Base-by-base conservation (phyloP, 345 rosid species). In the Citrus maxima region DNA sequence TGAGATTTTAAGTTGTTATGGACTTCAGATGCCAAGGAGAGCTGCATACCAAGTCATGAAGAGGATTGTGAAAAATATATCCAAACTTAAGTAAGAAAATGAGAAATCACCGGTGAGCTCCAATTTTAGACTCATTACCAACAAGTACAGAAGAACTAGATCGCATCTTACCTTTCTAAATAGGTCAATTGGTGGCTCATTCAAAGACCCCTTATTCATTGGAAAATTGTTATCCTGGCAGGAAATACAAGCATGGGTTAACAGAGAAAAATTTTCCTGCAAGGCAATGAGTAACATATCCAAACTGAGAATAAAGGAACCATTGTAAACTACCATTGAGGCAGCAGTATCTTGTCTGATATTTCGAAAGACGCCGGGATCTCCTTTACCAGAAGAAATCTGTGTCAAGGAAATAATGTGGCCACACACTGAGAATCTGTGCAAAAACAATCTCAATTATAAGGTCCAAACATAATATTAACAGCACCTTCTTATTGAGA, bases 1-100 rank as follows among this genome's bases (percentile, higher is more conserved):
- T 21, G 80, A 71, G 78, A 61, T 56, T 80, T 82, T 25, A 74
- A 35, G 16, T 78, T 72, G 27, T 74, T 14, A 12, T 82, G 84
- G 59, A 63, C 69, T 75, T 84, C 81, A 32, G 89, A 76, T 74
- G 81, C 68, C 68, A 85, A 54, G 30, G 89, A 86, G 78, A 88
- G 89, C 93, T 90, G 82, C 42, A 63, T 69, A 54, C 24, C 40
- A 78, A 37, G 77, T 67, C 75, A 78, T 25, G 24, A 64, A 85
- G 40, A 37, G 37, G 46, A 65, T 55, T 18, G 19, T 16, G 19
- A 72, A 77, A n/a, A 42, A 34, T 5, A 9, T 24, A 42, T 37
- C 37, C 69, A 67, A 51, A 30, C 18, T 32, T 7, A 14, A 24
- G 34, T 30, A 27, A 27, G 14, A 42, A 73, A 27, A 37, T 37